Percentiles rank a stretch among this genome's conserved stretches.
Evolutionary conservation across 352 stramenopile genomes (phyloP).

Genomic region (Phytophthora foliorum): DNA sequence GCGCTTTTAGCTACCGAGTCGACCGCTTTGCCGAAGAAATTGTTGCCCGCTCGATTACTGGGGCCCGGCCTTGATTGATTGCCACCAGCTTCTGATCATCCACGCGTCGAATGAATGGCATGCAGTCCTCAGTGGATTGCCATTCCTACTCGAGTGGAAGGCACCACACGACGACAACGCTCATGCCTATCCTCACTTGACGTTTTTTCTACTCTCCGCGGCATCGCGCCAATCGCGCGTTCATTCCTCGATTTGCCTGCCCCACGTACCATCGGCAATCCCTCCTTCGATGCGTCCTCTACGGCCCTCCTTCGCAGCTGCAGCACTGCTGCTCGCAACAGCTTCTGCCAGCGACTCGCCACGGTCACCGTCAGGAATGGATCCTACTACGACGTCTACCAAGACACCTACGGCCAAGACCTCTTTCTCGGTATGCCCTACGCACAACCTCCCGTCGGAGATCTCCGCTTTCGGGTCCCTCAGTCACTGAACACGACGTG

Average conservation of each 20-base stretch:
- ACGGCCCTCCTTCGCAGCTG: background rate
- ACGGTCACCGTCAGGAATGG: constrained; percentile 39
- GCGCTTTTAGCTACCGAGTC: too few relatives aligned
- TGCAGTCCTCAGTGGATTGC: too few relatives aligned
- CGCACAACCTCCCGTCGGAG: constrained; percentile 24
- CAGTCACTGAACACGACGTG: constrained; percentile 32
- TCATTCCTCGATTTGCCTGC: background rate
- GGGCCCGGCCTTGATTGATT: too few relatives aligned
- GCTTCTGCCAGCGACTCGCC: constrained; percentile 10
- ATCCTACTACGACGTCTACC: constrained; percentile 37
- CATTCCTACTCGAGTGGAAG: background rate
- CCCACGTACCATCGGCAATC: background rate
- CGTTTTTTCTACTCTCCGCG: too few relatives aligned
- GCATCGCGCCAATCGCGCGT: too few relatives aligned
- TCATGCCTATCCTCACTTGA: too few relatives aligned
- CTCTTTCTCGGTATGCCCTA: constrained; percentile 48
- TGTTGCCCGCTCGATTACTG: too few relatives aligned
- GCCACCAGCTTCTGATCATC: too few relatives aligned
- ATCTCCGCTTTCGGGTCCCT: constrained; percentile 34
- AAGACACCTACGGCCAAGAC: constrained; percentile 35
- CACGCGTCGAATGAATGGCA: too few relatives aligned
- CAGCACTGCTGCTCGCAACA: background rate
- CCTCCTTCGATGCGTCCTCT: background rate
- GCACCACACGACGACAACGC: background rate
- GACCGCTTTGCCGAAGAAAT: too few relatives aligned